Conservation (phyloP, 768 basidiomycete genomes). For the Russula vinacea region DNA sequence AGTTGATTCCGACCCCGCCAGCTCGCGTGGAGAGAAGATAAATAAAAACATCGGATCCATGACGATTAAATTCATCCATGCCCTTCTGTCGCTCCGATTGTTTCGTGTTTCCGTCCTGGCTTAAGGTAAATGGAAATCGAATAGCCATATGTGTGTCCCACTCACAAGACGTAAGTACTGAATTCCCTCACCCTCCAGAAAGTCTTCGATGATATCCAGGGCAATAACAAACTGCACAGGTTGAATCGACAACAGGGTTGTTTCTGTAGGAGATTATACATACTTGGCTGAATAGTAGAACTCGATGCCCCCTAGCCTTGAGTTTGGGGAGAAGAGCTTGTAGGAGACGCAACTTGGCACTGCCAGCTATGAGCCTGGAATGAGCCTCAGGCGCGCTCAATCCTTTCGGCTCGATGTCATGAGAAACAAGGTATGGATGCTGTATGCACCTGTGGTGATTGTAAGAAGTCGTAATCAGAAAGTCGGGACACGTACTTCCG, state of each 20-base stretch:
- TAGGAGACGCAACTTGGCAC: slow-evolving; percentile 80
- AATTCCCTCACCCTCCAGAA: slow-evolving; percentile 73
- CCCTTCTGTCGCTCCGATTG: slow-evolving; percentile 83
- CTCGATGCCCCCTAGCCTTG: slow-evolving; percentile 79
- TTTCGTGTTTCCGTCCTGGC: slow-evolving; percentile 85
- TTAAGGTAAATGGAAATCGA: slow-evolving; percentile 6
- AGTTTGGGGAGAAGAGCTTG: slow-evolving; percentile 78
- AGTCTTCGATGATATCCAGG: slow-evolving; percentile 85
- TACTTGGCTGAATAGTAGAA: slow-evolving; percentile 91
- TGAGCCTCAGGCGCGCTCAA: slow-evolving; percentile 61
- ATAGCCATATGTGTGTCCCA: slow-evolving; percentile 21
- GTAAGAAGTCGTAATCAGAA: not conserved
- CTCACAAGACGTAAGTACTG: slow-evolving; percentile 75
- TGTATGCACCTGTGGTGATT: slow-evolving; percentile 66
- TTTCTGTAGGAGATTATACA: slow-evolving; percentile 26
- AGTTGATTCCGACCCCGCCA: slow-evolving; percentile 42
- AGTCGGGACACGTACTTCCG: slow-evolving; percentile 57
- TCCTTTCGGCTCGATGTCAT: slow-evolving; percentile 72
- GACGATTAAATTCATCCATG: slow-evolving; percentile 93
- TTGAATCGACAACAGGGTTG: not conserved
- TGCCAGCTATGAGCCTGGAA: slow-evolving; percentile 75
- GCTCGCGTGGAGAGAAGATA: slow-evolving; percentile 91
- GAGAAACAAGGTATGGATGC: slow-evolving; percentile 84
- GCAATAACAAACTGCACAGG: slow-evolving; percentile 75
- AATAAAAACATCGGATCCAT: slow-evolving; percentile 82